These are phyloP conservation scores for Cercophora newfieldiana DNA, from an alignment of 495 filamentous ascomycete species.

Conservation along the genomic window DNA sequence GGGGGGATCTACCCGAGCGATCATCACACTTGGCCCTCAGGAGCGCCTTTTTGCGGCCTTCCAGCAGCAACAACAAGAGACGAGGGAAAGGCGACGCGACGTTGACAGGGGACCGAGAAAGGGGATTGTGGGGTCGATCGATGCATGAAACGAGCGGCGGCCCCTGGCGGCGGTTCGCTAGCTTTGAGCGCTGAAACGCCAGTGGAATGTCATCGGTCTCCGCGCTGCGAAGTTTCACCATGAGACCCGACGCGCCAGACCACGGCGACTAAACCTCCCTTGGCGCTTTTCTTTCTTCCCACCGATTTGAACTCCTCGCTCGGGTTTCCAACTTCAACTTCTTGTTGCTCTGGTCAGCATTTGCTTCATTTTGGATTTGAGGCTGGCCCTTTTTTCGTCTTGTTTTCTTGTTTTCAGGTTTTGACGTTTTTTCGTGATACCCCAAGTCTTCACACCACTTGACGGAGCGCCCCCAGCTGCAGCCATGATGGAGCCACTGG, in stretches of 20 bases:
- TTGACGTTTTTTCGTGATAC: background rate
- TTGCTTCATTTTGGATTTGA: conserved; percentile 5
- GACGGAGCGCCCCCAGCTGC: background rate
- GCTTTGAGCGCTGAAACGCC: conserved; percentile 9
- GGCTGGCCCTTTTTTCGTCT: background rate
- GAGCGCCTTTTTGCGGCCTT: background rate
- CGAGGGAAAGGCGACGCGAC: conserved; percentile 3
- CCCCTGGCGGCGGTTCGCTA: background rate
- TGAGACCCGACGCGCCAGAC: background rate
- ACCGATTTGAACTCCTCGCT: background rate
- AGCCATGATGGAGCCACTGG: conserved; percentile 38
- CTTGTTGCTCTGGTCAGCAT: background rate
- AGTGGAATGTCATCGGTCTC: background rate
- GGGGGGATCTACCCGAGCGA: conserved; percentile 6
- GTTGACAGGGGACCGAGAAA: background rate
- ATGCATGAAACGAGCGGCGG: conserved; percentile 3
- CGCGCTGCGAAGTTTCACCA: conserved; percentile 1
- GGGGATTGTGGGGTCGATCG: background rate
- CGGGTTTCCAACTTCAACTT: background rate
- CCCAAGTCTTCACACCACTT: background rate
- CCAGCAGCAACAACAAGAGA: conserved; percentile 1
- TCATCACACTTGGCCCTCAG: background rate
- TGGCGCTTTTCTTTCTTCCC: background rate
- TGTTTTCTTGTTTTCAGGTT: background rate
- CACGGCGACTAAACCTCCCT: background rate